Percentiles rank a stretch among this genome's conserved stretches.
phyloP scores from a whole-genome alignment of 352 stramenopile species.

The Pythium volutum region DNA sequence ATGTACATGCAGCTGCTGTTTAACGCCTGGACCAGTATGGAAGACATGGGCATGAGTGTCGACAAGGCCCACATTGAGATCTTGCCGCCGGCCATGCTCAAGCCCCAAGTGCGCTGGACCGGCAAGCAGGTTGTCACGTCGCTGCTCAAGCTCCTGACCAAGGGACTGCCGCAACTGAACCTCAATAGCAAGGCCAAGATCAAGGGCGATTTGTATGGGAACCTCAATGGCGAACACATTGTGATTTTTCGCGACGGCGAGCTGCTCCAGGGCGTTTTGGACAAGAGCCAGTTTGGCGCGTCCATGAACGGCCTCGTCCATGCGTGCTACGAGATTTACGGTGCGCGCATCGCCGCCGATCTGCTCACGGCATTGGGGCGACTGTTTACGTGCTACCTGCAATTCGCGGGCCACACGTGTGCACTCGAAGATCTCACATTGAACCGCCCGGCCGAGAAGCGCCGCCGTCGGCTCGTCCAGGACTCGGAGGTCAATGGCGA shows the following conservation, averaged over 20 bases:
- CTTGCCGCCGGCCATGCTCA: conserved; percentile 96
- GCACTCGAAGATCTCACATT: conserved; percentile 98
- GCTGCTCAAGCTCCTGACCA: conserved; percentile 94
- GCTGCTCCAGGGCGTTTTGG: conserved; percentile 95
- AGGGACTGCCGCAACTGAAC: conserved; percentile 88
- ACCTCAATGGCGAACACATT: conserved; percentile 93
- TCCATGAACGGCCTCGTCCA: conserved; percentile 98
- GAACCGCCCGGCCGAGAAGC: conserved; percentile 90
- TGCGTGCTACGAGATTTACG: conserved; percentile 93
- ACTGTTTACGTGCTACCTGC: conserved; percentile 97
- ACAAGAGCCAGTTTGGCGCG: conserved; percentile 99
- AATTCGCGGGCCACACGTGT: conserved; percentile 98
- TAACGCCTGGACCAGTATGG: conserved; percentile 94
- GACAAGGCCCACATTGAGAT: conserved; percentile 92
- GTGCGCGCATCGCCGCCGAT: conserved; percentile 76
- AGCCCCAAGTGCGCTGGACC: conserved; percentile 97
- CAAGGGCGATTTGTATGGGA: conserved; percentile 93
- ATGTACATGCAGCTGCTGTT: conserved; percentile 99
- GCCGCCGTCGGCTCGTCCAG: conserved; percentile 87
- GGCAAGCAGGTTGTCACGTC: conserved; percentile 99
- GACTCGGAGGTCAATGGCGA: conserved; percentile 78
- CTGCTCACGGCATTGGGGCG: conserved; percentile 82
- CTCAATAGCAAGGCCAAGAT: conserved; percentile 97
- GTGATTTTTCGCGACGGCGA: conserved; percentile 96
- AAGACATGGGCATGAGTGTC: conserved; percentile 88